Evolutionary conservation across 2,329 filamentous ascomycete species (phyloP).

Genomic region (Colletotrichum tropicale): DNA sequence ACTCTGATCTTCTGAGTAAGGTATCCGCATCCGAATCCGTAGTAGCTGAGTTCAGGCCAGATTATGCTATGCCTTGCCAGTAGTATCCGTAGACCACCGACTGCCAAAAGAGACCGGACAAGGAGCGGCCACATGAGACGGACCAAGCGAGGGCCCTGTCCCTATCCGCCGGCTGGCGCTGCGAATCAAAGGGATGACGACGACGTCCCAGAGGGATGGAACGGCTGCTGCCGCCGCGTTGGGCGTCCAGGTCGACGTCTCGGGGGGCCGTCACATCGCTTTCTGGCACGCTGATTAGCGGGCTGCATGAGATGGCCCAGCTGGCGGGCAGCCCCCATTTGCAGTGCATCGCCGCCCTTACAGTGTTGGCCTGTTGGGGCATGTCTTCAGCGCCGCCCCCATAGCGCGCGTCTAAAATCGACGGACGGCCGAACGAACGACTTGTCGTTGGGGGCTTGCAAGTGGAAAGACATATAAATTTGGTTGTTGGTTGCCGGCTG

Average conservation of each 20-base stretch:
- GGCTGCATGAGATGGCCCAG: slow-evolving; percentile 5
- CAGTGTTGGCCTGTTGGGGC: not conserved
- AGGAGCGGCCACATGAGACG: not conserved
- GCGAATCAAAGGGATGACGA: slow-evolving; percentile 13
- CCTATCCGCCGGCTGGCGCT: slow-evolving; percentile 8
- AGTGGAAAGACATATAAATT: not conserved
- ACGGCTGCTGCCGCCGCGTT: slow-evolving; percentile 20
- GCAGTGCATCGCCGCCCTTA: slow-evolving; percentile 6
- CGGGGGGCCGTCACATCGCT: slow-evolving; percentile 10
- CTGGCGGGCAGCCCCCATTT: not conserved
- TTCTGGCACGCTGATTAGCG: slow-evolving; percentile 6
- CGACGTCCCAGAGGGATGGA: slow-evolving; percentile 7
- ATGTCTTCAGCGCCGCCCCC: slow-evolving; percentile 1
- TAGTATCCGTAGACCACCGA: not conserved
- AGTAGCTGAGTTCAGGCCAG: not conserved
- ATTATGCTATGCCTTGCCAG: not conserved
- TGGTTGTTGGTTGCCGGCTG: not conserved
- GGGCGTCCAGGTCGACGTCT: not conserved
- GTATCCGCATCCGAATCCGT: not conserved
- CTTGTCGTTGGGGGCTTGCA: not conserved
- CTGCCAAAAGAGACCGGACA: not conserved
- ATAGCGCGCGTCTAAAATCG: slow-evolving; percentile 21
- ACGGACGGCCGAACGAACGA: not conserved
- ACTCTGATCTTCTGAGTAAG: not conserved
- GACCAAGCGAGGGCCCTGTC: not conserved